Base-by-base conservation (phyloP, 2,329 filamentous ascomycete species). In the Microsporum audouinii region DNA sequence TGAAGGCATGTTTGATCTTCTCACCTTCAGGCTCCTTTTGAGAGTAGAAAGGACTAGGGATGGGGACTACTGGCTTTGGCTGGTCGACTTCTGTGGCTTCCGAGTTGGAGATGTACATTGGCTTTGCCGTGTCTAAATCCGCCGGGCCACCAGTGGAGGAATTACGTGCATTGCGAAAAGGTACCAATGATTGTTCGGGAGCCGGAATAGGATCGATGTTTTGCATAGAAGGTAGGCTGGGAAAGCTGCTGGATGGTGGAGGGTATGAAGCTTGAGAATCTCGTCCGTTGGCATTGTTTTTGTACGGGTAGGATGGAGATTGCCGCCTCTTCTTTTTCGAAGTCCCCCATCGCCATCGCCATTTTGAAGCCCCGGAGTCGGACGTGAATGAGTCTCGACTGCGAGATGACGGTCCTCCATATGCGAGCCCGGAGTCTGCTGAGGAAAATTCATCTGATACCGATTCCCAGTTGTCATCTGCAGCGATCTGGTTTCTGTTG, bases 61-160 rank as follows among this genome's bases (percentile, higher is more conserved):
- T 84, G 0, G 88, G 89, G 1, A 82, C 79, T 62, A 89, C 82
- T 1, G 91, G 91, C 66, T 91, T 87, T 1, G 91, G 91, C 67
- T 95, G 89, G 71, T 94, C 88, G n/a, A 96, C 79, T 8, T 86
- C 84, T 36, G 90, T 80, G 0, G 83, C 79, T 4, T 77, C 83
- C 3, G 85, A 82, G 47, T 82, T 79, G 14, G 73, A 61, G 10
- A 41, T 38, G 43, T 49, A 57, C 6, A 62, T 58, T 34, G 59
- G 59, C 14, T 58, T 43, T 43, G 36, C 47, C 10, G 59, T 31
- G 23, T 59, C 38, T 17, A 33, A 43, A 14, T 36, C 36, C 10
- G 36, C 12, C 12, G 59, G 47, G 31, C 29, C 31, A 55, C 41
- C 8, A 17, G 51, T 55, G 34, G 51, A 29, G 49, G 60, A 60